Evolutionary conservation across 495 filamentous ascomycete genomes (phyloP).

Genomic region (Penicillium alfredii): DNA sequence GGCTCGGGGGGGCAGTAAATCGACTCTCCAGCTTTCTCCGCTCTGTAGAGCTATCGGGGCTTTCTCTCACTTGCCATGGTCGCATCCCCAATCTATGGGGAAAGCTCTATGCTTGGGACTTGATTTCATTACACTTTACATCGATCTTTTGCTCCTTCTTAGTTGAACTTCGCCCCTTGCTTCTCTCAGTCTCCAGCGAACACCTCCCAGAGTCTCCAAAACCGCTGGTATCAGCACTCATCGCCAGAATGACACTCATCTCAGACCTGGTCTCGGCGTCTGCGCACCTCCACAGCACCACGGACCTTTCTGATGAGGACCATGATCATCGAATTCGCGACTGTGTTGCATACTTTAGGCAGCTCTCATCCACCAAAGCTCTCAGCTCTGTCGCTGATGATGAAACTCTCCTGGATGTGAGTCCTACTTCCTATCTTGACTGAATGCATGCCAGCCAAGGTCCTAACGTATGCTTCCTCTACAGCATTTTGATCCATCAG

Average conservation of each 20-base stretch:
- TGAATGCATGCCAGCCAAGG: too few species aligned
- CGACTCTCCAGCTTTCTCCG: too few species aligned
- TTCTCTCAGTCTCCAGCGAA: too few species aligned
- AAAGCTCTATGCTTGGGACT: too few species aligned
- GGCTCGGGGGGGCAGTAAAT: background rate
- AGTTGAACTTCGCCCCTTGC: too few species aligned
- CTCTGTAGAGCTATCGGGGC: too few species aligned
- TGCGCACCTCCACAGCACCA: slow-evolving; percentile 7
- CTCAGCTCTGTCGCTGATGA: slow-evolving; percentile 11
- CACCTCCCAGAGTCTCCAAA: too few species aligned
- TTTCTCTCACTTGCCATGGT: too few species aligned
- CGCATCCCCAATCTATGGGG: too few species aligned
- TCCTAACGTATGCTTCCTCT: slow-evolving; percentile 3
- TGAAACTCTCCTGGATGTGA: slow-evolving; percentile 27
- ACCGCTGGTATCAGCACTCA: too few species aligned
- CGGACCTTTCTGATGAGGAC: slow-evolving; percentile 12
- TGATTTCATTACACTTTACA: too few species aligned
- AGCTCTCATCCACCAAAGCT: slow-evolving; percentile 13
- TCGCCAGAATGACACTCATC: slow-evolving; percentile 10
- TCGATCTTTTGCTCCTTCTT: too few species aligned
- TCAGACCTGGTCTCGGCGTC: slow-evolving; percentile 12
- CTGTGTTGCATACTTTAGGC: slow-evolving; percentile 20
- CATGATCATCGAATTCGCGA: slow-evolving; percentile 29
- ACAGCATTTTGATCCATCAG: slow-evolving; percentile 38
- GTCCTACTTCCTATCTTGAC: slow-evolving; percentile 1